Percentiles rank a stretch among this genome's conserved stretches.
Evolutionary conservation across 495 filamentous ascomycete species (phyloP).

Genomic region (Annulohypoxylon stygium): DNA sequence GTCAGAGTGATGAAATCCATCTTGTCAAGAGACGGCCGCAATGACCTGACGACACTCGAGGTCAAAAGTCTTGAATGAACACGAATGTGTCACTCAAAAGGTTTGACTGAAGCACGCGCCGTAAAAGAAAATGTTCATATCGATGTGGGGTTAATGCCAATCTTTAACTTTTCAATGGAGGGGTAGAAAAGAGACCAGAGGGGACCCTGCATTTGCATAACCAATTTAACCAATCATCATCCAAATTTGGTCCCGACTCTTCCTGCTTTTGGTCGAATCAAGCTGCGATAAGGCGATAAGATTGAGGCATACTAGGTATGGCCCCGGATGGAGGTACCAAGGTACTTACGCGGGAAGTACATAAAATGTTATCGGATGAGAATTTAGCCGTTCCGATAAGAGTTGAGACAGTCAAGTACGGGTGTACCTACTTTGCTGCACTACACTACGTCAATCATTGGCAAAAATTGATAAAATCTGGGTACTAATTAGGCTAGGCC

Average conservation of each 20-base stretch:
- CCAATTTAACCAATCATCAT: conserved; percentile 29
- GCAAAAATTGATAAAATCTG: conserved; percentile 4
- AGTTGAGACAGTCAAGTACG: background rate
- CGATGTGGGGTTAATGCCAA: conserved; percentile 36
- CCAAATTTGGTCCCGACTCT: conserved; percentile 17
- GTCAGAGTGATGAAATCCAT: conserved; percentile 55
- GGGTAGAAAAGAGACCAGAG: conserved; percentile 20
- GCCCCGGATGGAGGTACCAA: too few species aligned
- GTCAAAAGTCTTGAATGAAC: conserved; percentile 17
- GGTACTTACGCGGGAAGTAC: conserved; percentile 10
- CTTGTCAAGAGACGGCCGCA: conserved; percentile 24
- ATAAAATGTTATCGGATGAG: conserved; percentile 26
- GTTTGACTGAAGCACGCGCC: conserved; percentile 18
- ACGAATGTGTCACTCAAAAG: conserved; percentile 15
- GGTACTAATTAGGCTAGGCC: background rate
- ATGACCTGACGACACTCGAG: conserved; percentile 18
- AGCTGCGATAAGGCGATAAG: conserved; percentile 25
- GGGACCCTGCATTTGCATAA: conserved; percentile 37
- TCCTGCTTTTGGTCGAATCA: conserved; percentile 1
- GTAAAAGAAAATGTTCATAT: conserved; percentile 37
- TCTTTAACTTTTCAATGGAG: conserved; percentile 36
- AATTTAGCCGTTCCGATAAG: conserved; percentile 31
- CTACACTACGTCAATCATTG: conserved; percentile 30
- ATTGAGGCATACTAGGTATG: conserved; percentile 13
- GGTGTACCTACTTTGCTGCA: background rate